phyloP scores from a whole-genome alignment of 352 stramenopile genomes.

The Globisporangium echinulatum region DNA sequence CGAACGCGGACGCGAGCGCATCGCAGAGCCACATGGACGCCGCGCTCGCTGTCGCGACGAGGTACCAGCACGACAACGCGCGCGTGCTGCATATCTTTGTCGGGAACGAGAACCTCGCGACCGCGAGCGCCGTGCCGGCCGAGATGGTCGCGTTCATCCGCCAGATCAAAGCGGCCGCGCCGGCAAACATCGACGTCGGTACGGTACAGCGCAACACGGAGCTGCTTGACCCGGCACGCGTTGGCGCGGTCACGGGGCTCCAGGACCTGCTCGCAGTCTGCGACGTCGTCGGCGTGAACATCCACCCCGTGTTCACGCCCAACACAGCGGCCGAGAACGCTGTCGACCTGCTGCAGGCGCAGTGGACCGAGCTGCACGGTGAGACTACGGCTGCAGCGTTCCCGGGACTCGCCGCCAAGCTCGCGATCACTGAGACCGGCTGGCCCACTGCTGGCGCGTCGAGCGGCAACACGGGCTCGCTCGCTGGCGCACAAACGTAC shows the following conservation, averaged over 20 bases:
- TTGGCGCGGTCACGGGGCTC: constrained; percentile 24
- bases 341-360: constrained; percentile 29
- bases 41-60: constrained; percentile 20
- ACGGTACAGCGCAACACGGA: constrained; percentile 51
- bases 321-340: constrained; percentile 25
- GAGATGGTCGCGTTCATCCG: constrained; percentile 38
- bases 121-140: constrained; percentile 20
- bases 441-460: constrained; percentile 41
- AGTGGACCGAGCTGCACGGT: constrained; percentile 40
- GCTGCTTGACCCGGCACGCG: constrained; percentile 32
- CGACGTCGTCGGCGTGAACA: constrained; percentile 67
- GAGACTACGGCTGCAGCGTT: constrained; percentile 28
- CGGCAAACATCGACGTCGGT: constrained; percentile 24
- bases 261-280: constrained; percentile 38
- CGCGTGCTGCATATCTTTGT: constrained; percentile 50
- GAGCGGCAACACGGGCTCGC: constrained; percentile 36
- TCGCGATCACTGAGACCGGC: constrained; percentile 53
- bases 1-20: constrained; percentile 23
- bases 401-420: constrained; percentile 36
- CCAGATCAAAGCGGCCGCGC: constrained; percentile 25
- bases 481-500: constrained; percentile 31
- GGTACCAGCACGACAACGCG: constrained; percentile 22
- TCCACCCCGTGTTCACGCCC: constrained; percentile 55
- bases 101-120: constrained; percentile 52
- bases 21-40: constrained; percentile 29